Evolutionary conservation across 768 basidiomycete genomes (phyloP).

Genomic region (Phanerochaete sordida): DNA sequence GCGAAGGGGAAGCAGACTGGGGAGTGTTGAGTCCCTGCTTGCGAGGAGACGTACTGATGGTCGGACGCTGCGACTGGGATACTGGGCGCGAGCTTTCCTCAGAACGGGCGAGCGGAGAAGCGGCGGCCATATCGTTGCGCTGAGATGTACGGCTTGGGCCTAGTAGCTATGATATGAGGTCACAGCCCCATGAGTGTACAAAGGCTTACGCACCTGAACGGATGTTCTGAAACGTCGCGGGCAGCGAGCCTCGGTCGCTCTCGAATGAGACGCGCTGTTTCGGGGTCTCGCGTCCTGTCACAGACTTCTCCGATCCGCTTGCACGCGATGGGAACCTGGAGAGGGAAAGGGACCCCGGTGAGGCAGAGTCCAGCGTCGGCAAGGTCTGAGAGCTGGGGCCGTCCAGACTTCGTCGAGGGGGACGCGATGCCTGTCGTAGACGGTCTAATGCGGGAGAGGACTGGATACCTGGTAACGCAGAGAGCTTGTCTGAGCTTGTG

Average conservation of each 20-base stretch:
- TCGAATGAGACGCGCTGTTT: conserved; percentile 55
- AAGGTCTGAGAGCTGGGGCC: conserved; percentile 33
- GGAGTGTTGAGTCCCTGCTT: conserved; percentile 24
- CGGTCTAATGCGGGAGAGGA: conserved; percentile 31
- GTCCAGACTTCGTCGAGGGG: conserved; percentile 34
- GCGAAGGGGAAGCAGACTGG: conserved; percentile 28
- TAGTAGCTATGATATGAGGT: conserved; percentile 25
- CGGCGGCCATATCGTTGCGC: conserved; percentile 32
- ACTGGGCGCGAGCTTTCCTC: conserved; percentile 12
- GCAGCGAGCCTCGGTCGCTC: conserved; percentile 42
- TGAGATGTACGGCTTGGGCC: conserved; percentile 21
- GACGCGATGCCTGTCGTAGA: conserved; percentile 30
- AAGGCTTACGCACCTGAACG: conserved; percentile 34
- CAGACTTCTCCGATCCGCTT: conserved; percentile 34
- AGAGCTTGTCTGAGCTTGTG: conserved; percentile 45
- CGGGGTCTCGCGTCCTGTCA: conserved; percentile 38
- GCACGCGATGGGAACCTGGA: conserved; percentile 18
- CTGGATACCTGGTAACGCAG: conserved; percentile 32
- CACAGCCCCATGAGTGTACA: background rate
- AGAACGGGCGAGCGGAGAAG: conserved; percentile 29
- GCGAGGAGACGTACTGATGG: conserved; percentile 10
- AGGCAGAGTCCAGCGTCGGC: conserved; percentile 33
- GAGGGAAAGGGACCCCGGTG: conserved; percentile 19
- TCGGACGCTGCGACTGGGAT: background rate
- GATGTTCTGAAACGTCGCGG: conserved; percentile 33